Conservation (phyloP, 2,329 filamentous ascomycete genomes). For the Xylariaceae sp. region DNA sequence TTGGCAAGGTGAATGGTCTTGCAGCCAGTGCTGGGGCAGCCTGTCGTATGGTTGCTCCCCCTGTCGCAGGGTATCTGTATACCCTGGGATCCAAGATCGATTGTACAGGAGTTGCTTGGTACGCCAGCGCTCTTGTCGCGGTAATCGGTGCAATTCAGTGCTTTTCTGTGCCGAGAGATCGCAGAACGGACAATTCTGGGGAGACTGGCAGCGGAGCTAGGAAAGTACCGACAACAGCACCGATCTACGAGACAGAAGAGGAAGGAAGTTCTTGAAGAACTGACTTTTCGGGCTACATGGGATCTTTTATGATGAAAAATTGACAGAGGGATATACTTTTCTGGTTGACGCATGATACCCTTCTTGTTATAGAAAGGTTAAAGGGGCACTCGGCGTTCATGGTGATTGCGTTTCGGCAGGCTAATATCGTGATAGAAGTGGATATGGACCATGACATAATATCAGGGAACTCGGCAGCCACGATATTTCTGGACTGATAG, state of each 20-base stretch:
- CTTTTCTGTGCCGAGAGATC: conserved; percentile 45
- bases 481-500: no score
- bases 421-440: no score
- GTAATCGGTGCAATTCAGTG: conserved; percentile 56
- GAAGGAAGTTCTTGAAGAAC: background rate
- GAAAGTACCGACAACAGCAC: conserved; percentile 2
- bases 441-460: no score
- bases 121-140: conserved; percentile 55
- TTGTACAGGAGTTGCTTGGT: conserved; percentile 62
- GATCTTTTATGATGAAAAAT: background rate
- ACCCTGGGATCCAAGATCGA: conserved; percentile 54
- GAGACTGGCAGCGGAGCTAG: conserved; percentile 10
- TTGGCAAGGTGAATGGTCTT: conserved; percentile 63
- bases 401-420: no score
- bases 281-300: background rate
- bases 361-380: no score
- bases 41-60: conserved; percentile 64
- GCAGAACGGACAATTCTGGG: conserved; percentile 13
- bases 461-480: no score
- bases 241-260: conserved; percentile 15
- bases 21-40: conserved; percentile 63
- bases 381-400: no score
- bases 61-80: conserved; percentile 61
- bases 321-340: no score
- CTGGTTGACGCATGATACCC: no score